Evolutionary conservation across 139 green algal genomes (phyloP).

Genomic region (Chlorella sp.): DNA sequence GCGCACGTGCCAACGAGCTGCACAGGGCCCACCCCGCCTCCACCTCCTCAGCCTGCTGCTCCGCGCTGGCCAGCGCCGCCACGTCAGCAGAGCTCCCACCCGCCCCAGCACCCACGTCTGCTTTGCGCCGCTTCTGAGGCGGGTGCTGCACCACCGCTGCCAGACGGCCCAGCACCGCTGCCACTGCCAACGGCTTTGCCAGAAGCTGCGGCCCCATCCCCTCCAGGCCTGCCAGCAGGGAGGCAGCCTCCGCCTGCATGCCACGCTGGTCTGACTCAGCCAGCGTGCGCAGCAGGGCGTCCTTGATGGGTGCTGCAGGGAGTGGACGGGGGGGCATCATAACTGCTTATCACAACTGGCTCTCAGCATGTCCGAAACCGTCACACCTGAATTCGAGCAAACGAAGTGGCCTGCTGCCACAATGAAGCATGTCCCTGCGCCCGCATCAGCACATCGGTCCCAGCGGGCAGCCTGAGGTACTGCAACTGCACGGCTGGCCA

Average conservation of each 20-base stretch:
- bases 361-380: too few relatives aligned
- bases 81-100: too few relatives aligned
- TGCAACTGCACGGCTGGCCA: too few relatives aligned
- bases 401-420: too few relatives aligned
- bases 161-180: not conserved
- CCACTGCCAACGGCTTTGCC: not conserved
- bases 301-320: not conserved
- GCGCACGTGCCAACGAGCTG: not conserved
- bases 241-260: not conserved
- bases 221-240: slow-evolving; percentile 8
- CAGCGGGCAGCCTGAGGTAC: too few relatives aligned
- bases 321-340: not conserved
- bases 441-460: too few relatives aligned
- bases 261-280: not conserved
- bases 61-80: not conserved
- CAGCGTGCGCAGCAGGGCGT: not conserved
- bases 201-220: not conserved
- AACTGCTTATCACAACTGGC: too few relatives aligned
- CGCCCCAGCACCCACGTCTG: not conserved
- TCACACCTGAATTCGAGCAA: too few relatives aligned
- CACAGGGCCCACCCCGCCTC: slow-evolving; percentile 21
- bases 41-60: not conserved
- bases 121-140: not conserved
- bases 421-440: too few relatives aligned
- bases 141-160: not conserved